Evolutionary conservation across 257 asterid species (phyloP), one percentile per base, ranked within the genome.

Genomic region (Plantago elongata): DNA sequence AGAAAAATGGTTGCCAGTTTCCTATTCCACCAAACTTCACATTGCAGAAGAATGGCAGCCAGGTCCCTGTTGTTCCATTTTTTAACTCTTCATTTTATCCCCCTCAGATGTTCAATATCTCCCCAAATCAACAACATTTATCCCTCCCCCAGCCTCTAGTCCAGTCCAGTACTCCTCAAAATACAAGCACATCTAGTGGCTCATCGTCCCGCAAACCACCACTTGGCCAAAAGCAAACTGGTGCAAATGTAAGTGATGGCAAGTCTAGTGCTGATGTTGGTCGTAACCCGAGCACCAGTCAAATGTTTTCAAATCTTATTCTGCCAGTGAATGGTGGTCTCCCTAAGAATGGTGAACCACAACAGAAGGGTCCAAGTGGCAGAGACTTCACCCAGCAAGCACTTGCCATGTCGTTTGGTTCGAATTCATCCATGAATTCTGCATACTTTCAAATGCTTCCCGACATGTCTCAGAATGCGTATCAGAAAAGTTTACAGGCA

Each of bases 381-480:
- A 58, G 71, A 64, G 77, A 71, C 11, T 30, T 71, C 45, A 61
- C 61, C 51, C 74, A 83, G 50, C 77, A 71, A 73, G 64, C 77
- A 1, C 68, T 74, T 65, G 73, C 74, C n/a, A 43, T 69, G 57
- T 70, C 79, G 8, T 74, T 72, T 61, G 76, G 77, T 68, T 54
- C 81, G 57, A 71, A 62, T 69, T 55, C 75, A 68, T 57, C 81
- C 6, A 49, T 77, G 51, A 54, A 65, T 51, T 72, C 69, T 17
- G 61, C 66, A 15, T 67, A 75, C 60, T 63, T 76, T 61, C 84
- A 74, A 51, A 66, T 71, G 77, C 77, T 74, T 45, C 87, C 83
- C 42, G 83, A 78, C 18, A 27, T 76, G 58, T 63, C 77, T 60
- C 65, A 63, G 72, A 69, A 65, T 46, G 69, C 69, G 34, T 63